Evolutionary conservation across 2,329 filamentous ascomycete genomes (phyloP).

Genomic region (Stagonosporopsis vannaccii): DNA sequence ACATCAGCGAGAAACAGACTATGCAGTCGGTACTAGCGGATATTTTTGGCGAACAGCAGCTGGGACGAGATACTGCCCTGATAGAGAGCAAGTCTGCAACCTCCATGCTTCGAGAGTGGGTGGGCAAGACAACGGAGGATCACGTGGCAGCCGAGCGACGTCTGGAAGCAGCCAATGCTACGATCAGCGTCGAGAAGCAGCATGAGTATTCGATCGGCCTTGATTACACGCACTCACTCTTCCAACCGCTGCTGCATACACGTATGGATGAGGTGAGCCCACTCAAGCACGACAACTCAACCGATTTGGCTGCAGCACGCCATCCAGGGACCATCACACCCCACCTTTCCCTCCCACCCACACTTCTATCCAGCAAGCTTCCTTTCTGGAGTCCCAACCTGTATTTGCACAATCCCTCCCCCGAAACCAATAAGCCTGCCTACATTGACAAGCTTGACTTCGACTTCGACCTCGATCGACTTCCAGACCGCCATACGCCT

Average conservation of each 20-base stretch:
- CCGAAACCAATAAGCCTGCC: constrained; percentile 34
- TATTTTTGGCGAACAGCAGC: constrained; percentile 64
- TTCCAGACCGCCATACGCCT: constrained; percentile 51
- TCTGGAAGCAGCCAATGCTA: constrained; percentile 24
- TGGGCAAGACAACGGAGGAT: constrained; percentile 46
- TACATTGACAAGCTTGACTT: constrained; percentile 42
- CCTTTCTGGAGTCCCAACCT: constrained; percentile 44
- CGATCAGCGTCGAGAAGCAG: constrained; percentile 44
- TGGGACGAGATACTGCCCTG: constrained; percentile 52
- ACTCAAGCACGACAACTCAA: constrained; percentile 41
- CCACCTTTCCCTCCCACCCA: constrained; percentile 51
- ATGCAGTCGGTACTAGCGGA: constrained; percentile 58
- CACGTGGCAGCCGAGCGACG: constrained; percentile 12
- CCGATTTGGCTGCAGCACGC: constrained; percentile 48
- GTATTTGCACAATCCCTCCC: constrained; percentile 33
- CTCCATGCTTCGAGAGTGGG: constrained; percentile 44
- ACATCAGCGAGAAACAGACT: constrained; percentile 38
- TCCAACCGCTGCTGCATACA: constrained; percentile 45
- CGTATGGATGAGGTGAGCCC: constrained; percentile 38
- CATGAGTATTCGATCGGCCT: constrained; percentile 62
- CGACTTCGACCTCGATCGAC: constrained; percentile 48
- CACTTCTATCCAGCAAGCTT: constrained; percentile 33
- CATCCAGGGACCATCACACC: constrained; percentile 34
- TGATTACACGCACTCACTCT: constrained; percentile 60
- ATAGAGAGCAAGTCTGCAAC: constrained; percentile 33